Evolutionary conservation across 1,284 basidiomycete species (phyloP).

Genomic region (Cutaneotrichosporon cutaneum): DNA sequence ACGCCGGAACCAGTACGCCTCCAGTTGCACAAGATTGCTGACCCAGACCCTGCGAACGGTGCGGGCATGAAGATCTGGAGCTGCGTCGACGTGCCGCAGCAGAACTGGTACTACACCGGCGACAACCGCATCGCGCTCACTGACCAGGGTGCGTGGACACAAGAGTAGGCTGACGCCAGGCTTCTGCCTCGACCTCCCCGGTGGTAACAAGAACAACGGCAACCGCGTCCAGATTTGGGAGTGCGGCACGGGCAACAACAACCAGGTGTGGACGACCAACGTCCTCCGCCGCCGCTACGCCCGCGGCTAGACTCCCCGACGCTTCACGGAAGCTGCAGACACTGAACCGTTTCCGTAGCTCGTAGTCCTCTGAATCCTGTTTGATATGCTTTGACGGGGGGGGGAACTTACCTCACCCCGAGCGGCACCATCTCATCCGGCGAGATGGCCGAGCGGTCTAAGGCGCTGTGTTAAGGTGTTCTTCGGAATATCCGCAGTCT

Average conservation of each 20-base stretch:
- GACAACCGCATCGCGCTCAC: slow-evolving; percentile 19
- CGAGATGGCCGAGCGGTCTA: slow-evolving; percentile 29
- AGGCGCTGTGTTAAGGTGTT: slow-evolving; percentile 28
- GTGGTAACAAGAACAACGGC: slow-evolving; percentile 22
- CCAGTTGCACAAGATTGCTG: not conserved
- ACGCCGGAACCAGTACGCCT: slow-evolving; percentile 26
- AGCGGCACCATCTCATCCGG: not conserved
- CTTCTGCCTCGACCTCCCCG: slow-evolving; percentile 13
- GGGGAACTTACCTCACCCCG: too few relatives aligned
- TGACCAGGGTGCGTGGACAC: not conserved
- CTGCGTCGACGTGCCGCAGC: slow-evolving; percentile 24
- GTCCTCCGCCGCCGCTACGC: not conserved
- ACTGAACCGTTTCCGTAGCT: not conserved
- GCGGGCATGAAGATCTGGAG: slow-evolving; percentile 23
- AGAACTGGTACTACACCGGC: slow-evolving; percentile 21
- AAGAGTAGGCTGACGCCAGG: not conserved
- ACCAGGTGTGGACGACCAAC: slow-evolving; percentile 21
- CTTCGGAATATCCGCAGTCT: slow-evolving; percentile 34
- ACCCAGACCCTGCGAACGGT: slow-evolving; percentile 19
- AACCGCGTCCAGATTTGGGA: slow-evolving; percentile 35
- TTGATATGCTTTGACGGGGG: too few relatives aligned
- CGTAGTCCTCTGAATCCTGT: too few relatives aligned
- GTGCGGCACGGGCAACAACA: slow-evolving; percentile 23
- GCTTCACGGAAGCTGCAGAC: not conserved
- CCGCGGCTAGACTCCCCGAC: not conserved